Percentiles rank a stretch among this genome's conserved stretches.
These are phyloP conservation scores for Glonium stellatum DNA, from an alignment of 495 filamentous ascomycete species.

Conservation along the genomic window DNA sequence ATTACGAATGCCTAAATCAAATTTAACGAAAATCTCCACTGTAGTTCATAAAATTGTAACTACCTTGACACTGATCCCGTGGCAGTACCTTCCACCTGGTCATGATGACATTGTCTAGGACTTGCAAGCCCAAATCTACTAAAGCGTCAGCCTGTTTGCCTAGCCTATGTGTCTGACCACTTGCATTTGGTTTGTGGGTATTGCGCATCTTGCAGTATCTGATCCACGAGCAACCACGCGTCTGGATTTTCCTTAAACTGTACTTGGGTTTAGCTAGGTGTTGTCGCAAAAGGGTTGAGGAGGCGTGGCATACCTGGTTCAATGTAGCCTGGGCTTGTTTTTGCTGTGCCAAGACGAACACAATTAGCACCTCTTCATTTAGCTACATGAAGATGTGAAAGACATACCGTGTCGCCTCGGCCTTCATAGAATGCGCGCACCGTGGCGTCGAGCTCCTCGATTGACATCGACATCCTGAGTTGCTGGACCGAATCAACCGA, in stretches of 20 bases:
- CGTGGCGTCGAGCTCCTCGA: slow-evolving; percentile 89
- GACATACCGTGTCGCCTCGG: slow-evolving; percentile 76
- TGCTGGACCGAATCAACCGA: slow-evolving; percentile 3
- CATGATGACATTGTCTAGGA: slow-evolving; percentile 96
- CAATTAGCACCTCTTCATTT: slow-evolving; percentile 10
- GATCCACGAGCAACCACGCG: slow-evolving; percentile 93
- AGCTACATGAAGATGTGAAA: neutral
- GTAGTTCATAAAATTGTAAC: slow-evolving; percentile 22
- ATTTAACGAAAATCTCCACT: neutral
- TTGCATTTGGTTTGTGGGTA: slow-evolving; percentile 95
- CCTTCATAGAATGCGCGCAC: slow-evolving; percentile 96
- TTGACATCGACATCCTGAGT: slow-evolving; percentile 57
- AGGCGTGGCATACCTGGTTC: slow-evolving; percentile 67
- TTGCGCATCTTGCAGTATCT: slow-evolving; percentile 81
- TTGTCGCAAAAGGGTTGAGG: neutral
- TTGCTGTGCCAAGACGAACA: slow-evolving; percentile 55
- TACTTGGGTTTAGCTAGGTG: slow-evolving; percentile 29
- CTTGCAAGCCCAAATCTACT: slow-evolving; percentile 84
- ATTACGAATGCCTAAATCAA: slow-evolving; percentile 79
- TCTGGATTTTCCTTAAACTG: slow-evolving; percentile 99
- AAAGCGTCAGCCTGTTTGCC: slow-evolving; percentile 5
- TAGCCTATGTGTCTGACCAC: slow-evolving; percentile 30
- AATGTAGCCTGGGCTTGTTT: slow-evolving; percentile 90
- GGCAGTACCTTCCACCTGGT: slow-evolving; percentile 98
- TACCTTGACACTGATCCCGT: slow-evolving; percentile 89